Percentiles rank a stretch among this genome's conserved stretches.
Evolutionary conservation across 257 asterid species (phyloP).

Genomic region (Solanum habrochaites): DNA sequence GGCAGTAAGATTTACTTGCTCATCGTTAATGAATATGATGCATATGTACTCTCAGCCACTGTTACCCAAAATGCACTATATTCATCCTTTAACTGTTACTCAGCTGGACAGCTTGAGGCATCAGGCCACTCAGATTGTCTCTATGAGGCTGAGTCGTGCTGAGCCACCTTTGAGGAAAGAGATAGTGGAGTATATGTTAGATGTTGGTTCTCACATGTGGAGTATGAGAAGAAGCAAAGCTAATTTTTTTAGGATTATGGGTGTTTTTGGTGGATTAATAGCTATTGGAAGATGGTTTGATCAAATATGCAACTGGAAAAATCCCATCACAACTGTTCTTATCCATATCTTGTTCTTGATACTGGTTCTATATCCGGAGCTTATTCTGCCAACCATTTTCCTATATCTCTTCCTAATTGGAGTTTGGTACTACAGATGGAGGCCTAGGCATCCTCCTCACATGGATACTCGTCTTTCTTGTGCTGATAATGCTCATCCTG

Average conservation of each 20-base stretch:
- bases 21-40: conserved; percentile 4
- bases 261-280: not conserved
- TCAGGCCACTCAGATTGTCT: conserved; percentile 4
- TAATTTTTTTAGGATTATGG: not conserved
- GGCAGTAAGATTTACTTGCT: conserved; percentile 6
- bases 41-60: not conserved
- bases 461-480: conserved; percentile 3
- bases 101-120: conserved; percentile 1
- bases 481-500: conserved; percentile 4
- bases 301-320: conserved; percentile 6
- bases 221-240: conserved; percentile 13
- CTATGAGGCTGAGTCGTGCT: not conserved
- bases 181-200: conserved; percentile 8
- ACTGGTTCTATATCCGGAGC: conserved; percentile 1
- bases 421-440: conserved; percentile 2
- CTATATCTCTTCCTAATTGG: conserved; percentile 4
- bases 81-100: not conserved
- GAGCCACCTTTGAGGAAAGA: conserved; percentile 12
- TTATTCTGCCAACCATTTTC: conserved; percentile 5
- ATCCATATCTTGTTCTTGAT: conserved; percentile 4
- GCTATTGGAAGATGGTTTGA: conserved; percentile 3
- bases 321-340: conserved; percentile 1
- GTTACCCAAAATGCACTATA: conserved; percentile 9
- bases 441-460: conserved; percentile 12
- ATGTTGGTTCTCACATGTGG: conserved; percentile 4